A percentile compares a stretch with the other conserved stretches of the same genome.
Conservation (phyloP, 148 eudicot genomes). For the Fallopia convolvulus region DNA sequence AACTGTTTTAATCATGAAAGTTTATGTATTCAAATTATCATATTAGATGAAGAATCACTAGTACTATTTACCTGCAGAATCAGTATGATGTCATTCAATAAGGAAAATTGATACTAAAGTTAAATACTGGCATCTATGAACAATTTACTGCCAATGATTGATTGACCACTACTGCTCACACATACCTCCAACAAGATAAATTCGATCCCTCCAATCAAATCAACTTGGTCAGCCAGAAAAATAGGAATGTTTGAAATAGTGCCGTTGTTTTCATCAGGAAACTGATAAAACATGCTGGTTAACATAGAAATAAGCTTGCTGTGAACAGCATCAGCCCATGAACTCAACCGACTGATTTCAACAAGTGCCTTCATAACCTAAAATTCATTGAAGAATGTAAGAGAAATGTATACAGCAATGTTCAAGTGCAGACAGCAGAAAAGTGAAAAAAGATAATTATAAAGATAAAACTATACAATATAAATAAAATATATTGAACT, state of each 20-base stretch:
- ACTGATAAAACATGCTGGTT: constrained; percentile 87
- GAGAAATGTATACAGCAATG: not conserved
- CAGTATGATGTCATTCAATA: not conserved
- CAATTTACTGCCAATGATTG: not conserved
- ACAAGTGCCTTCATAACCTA: constrained; percentile 83
- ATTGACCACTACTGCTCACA: not conserved
- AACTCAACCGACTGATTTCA: constrained; percentile 64
- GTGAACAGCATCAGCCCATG: constrained; percentile 94
- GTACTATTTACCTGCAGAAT: not conserved
- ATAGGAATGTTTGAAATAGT: constrained; percentile 29
- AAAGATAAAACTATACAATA: not conserved
- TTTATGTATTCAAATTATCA: not conserved
- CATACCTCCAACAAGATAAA: constrained; percentile 85
- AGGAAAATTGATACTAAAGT: not conserved
- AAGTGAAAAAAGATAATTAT: not conserved
- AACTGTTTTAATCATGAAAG: not conserved
- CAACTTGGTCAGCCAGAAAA: constrained; percentile 70
- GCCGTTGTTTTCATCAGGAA: constrained; percentile 39
- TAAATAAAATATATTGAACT: not conserved
- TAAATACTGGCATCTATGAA: not conserved
- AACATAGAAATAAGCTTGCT: constrained; percentile 86
- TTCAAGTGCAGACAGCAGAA: not conserved
- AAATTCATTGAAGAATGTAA: constrained; percentile 14
- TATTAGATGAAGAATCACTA: not conserved
- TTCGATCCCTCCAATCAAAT: constrained; percentile 90